These are phyloP conservation scores for Alopecurus myosuroides DNA, from an alignment of 176 grass and related monocot species.

Conservation along the genomic window DNA sequence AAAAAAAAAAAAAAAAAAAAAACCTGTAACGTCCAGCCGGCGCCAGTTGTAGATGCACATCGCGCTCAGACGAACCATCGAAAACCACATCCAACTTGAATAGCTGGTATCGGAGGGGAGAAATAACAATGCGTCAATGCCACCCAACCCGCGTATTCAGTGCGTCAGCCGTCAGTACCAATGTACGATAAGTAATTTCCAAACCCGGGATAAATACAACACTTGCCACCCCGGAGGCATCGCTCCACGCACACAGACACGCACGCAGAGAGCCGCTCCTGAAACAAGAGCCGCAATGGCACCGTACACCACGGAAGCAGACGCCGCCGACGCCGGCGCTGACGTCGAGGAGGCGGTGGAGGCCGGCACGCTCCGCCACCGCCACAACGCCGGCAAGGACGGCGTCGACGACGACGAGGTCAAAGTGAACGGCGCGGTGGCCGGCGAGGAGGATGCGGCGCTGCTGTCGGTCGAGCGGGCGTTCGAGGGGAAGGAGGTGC, in stretches of 20 bases:
- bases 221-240: not conserved
- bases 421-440: not conserved
- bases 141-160: not conserved
- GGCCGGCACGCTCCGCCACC: constrained; percentile 31
- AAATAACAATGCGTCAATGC: not conserved
- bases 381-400: constrained; percentile 15
- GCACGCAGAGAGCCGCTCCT: not conserved
- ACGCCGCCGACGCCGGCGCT: not conserved
- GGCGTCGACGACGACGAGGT: not conserved
- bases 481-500: constrained; percentile 43
- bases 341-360: constrained; percentile 36
- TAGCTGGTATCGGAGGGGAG: not conserved
- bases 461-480: constrained; percentile 40
- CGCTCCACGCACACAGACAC: not conserved
- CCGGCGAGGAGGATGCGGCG: not conserved
- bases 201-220: not conserved
- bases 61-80: not conserved
- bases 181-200: not conserved
- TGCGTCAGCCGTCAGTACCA: not conserved
- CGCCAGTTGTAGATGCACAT: not conserved
- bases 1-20: too few relatives aligned
- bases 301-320: not conserved
- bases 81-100: not conserved
- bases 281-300: constrained; percentile 17
- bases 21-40: not conserved